Evolutionary conservation across 2,329 filamentous ascomycete species (phyloP).

Genomic region (Fusarium chuoi): DNA sequence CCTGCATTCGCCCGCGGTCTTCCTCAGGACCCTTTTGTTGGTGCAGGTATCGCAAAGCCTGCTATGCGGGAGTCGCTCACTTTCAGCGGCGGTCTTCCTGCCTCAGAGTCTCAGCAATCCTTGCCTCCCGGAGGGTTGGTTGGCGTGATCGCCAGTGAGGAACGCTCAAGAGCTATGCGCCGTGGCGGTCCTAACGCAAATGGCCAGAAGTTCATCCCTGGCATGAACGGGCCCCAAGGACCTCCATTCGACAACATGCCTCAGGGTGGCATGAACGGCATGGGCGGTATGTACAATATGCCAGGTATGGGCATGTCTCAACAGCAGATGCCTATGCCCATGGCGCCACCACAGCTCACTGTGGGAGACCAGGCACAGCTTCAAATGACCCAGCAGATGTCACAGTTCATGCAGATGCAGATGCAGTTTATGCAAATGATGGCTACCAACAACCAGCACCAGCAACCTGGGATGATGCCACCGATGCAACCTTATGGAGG

Average conservation of each 20-base stretch:
- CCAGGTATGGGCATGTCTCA: slow-evolving; percentile 45
- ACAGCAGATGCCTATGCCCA: slow-evolving; percentile 44
- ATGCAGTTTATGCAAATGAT: slow-evolving; percentile 95
- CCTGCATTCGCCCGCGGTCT: slow-evolving; percentile 86
- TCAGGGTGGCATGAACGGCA: slow-evolving; percentile 54
- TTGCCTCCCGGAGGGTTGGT: slow-evolving; percentile 81
- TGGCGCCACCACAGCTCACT: slow-evolving; percentile 61
- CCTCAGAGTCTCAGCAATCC: slow-evolving; percentile 50
- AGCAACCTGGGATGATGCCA: slow-evolving; percentile 34
- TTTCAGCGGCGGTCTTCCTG: slow-evolving; percentile 67
- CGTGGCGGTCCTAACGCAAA: slow-evolving; percentile 80
- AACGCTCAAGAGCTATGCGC: slow-evolving; percentile 80
- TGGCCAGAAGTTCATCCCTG: slow-evolving; percentile 53
- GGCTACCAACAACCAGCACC: slow-evolving; percentile 53
- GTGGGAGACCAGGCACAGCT: slow-evolving; percentile 78
- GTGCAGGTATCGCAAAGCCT: slow-evolving; percentile 78
- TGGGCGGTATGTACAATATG: slow-evolving; percentile 47
- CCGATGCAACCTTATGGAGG: slow-evolving; percentile 46
- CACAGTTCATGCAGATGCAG: slow-evolving; percentile 91
- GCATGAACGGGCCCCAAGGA: slow-evolving; percentile 50
- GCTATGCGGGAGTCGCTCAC: slow-evolving; percentile 79
- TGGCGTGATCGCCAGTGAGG: slow-evolving; percentile 87
- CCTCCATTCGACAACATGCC: slow-evolving; percentile 59
- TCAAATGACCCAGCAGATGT: slow-evolving; percentile 85
- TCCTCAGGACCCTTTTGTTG: slow-evolving; percentile 86